Evolutionary conservation across 2,329 filamentous ascomycete genomes (phyloP).

Genomic region (Ceratocystis huliohia): DNA sequence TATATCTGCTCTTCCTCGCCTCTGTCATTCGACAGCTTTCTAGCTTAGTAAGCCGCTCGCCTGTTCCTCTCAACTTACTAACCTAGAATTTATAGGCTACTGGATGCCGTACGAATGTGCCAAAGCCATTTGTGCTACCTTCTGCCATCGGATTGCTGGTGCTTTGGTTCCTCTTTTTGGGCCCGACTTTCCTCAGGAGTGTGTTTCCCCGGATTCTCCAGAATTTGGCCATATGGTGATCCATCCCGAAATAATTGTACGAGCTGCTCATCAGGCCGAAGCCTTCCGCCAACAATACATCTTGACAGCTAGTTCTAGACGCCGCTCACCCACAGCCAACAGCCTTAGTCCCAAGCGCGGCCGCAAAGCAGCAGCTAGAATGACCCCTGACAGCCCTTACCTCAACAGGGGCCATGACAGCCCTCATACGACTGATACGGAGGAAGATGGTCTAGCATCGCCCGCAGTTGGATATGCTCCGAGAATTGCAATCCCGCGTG

Average conservation of each 20-base stretch:
- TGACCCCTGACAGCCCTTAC: constrained; percentile 13
- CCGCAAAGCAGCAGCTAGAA: neutral
- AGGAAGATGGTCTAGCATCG: constrained; percentile 28
- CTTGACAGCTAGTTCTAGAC: constrained; percentile 1
- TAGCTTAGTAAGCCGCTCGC: constrained; percentile 18
- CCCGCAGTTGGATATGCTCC: neutral
- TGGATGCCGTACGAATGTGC: constrained; percentile 92
- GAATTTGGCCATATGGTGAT: constrained; percentile 57
- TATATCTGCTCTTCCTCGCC: constrained; percentile 30
- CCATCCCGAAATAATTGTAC: constrained; percentile 39
- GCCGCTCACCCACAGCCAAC: constrained; percentile 9
- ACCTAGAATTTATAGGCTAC: constrained; percentile 52
- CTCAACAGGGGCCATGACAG: constrained; percentile 22
- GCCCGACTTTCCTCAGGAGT: constrained; percentile 60
- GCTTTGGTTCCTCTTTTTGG: constrained; percentile 88
- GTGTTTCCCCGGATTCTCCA: constrained; percentile 50
- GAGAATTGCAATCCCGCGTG: neutral
- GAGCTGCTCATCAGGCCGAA: constrained; percentile 40
- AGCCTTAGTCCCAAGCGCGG: constrained; percentile 13
- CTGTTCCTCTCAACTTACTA: constrained; percentile 2
- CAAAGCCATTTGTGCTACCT: constrained; percentile 74
- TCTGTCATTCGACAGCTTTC: constrained; percentile 13
- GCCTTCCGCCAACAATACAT: constrained; percentile 30
- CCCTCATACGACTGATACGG: constrained; percentile 33
- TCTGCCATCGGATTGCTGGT: constrained; percentile 72